Base-by-base conservation (phyloP, 805 yeast species). In the Pichia sporocuriosa region DNA sequence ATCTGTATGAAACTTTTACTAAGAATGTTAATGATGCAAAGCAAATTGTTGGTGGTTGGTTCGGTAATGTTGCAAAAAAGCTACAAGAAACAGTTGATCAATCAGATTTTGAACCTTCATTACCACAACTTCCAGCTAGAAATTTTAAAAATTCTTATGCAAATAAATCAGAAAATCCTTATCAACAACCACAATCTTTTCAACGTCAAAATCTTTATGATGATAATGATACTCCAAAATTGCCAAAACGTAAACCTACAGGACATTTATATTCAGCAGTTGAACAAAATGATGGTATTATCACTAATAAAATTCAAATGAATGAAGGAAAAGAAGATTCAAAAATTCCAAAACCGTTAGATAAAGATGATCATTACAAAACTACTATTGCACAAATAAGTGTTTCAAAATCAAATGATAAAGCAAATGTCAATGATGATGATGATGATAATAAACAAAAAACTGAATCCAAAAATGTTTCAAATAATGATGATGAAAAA, bases 11-110 rank as follows among this genome's bases (percentile, higher is more conserved):
- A 33, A 74, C 79, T 39, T 72, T 89, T 40, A 69, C 75, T 32
- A 81, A 81, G 55, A 87, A 90, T 17, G 70, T 88, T 35, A 88
- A 82, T 53, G 96, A 86, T 53, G 87, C 96, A 2, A 77, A 81
- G 42, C 69, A 74, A 35, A 81, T 82, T 42, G 76, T 88, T 44
- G 81, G 83, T 47, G 73, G 79, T 13, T 88, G 96, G 95, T 77
- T 85, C 37, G 75, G 75, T 46, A 84, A 79, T 13, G 56, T 85
- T 43, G 72, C 80, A 25, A 78, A 77, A 65, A 73, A 69, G 53
- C 50, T 61, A 21, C 58, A 54, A 31, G 48, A 52, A 7, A 54
- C 54, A 24, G 48, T 42, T 9, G 44, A 35, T 9, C 40, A 39
- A 19, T 36, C 29, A 9, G 15, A 26, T n/a, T 24, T 4, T 8